phyloP scores from a whole-genome alignment of 129 eudicot genomes.

The Sambucus nigra region DNA sequence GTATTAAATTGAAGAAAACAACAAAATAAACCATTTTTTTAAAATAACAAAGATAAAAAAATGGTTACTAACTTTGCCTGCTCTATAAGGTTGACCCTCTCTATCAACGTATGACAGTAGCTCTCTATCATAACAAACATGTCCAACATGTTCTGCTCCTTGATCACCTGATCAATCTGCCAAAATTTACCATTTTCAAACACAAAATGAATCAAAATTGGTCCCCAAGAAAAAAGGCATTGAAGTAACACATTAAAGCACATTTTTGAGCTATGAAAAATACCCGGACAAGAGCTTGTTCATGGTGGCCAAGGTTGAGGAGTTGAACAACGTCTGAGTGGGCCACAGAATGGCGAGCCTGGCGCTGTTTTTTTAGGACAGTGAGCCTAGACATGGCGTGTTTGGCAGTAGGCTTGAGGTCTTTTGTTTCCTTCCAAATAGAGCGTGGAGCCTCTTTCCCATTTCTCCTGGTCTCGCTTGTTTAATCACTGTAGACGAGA shows the following conservation, averaged over 20 bases:
- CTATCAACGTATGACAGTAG: slow-evolving; percentile 43
- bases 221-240: not conserved
- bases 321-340: slow-evolving; percentile 55
- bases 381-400: slow-evolving; percentile 55
- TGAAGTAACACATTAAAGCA: not conserved
- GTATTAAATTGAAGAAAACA: no score
- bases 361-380: slow-evolving; percentile 61
- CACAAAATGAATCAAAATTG: not conserved
- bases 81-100: slow-evolving; percentile 52
- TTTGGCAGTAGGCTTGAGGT: slow-evolving; percentile 29
- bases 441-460: slow-evolving; percentile 75
- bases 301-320: slow-evolving; percentile 48
- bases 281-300: slow-evolving; percentile 81
- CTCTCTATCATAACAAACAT: slow-evolving; percentile 60
- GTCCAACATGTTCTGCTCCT: slow-evolving; percentile 89
- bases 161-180: slow-evolving; percentile 76
- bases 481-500: no score
- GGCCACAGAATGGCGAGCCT: slow-evolving; percentile 38
- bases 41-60: not conserved
- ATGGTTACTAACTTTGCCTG: slow-evolving; percentile 36
- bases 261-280: not conserved
- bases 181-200: not conserved
- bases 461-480: slow-evolving; percentile 15
- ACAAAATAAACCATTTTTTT: not conserved
- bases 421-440: slow-evolving; percentile 47